Conservation (phyloP, 352 stramenopile genomes). For the Aphanomyces invadans region DNA sequence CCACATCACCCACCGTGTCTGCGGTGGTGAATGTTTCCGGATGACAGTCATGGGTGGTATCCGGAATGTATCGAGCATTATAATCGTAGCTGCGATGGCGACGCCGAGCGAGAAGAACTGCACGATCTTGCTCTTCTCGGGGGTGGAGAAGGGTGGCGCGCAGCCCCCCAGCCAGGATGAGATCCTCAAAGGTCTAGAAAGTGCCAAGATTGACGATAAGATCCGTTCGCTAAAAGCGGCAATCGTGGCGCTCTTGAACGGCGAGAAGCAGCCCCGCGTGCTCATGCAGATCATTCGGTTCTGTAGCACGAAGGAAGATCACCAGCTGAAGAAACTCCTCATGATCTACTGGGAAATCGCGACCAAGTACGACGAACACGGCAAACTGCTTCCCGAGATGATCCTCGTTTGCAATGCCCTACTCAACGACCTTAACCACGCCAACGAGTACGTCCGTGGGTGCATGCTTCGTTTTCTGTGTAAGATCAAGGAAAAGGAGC, state of each 20-base stretch:
- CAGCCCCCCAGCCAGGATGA: constrained; percentile 84
- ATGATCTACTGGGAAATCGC: constrained; percentile 99
- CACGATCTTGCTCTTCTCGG: constrained; percentile 23
- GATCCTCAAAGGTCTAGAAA: constrained; percentile 96
- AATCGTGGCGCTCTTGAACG: constrained; percentile 97
- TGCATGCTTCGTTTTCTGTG: constrained; percentile 99
- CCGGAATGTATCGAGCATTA: neutral
- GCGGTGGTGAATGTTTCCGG: constrained; percentile 4
- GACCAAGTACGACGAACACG: constrained; percentile 93
- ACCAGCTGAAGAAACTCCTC: constrained; percentile 99
- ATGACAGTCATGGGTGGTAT: neutral
- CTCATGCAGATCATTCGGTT: constrained; percentile 99
- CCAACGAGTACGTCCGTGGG: constrained; percentile 99
- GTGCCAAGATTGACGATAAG: constrained; percentile 93
- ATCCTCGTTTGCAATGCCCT: constrained; percentile 99
- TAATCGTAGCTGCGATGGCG: neutral
- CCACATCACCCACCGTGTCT: constrained; percentile 5
- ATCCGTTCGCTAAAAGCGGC: constrained; percentile 96
- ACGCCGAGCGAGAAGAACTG: constrained; percentile 24
- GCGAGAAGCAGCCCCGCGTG: constrained; percentile 96
- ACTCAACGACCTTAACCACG: constrained; percentile 99
- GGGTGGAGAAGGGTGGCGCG: constrained; percentile 21
- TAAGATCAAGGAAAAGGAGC: constrained; percentile 98
- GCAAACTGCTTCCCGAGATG: constrained; percentile 99
- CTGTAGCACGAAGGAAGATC: constrained; percentile 98